phyloP scores from a whole-genome alignment of 257 asterid species.

The Fraxinus quadrangulata region DNA sequence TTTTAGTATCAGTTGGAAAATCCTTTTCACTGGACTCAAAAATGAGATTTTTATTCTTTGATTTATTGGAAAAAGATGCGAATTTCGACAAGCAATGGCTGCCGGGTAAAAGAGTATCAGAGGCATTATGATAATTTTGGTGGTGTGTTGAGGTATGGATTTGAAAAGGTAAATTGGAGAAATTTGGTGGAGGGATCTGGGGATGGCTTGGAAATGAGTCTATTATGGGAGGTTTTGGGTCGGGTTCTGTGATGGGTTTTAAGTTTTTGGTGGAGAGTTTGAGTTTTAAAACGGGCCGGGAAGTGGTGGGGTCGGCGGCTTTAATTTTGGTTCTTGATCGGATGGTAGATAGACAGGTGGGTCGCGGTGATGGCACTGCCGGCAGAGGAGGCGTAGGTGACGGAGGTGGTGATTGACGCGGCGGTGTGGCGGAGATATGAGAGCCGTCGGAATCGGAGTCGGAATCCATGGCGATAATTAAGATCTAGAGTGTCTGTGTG shows the following conservation, averaged over 20 bases:
- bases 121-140: conserved; percentile 24
- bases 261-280: conserved; percentile 47
- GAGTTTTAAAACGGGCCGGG: conserved; percentile 64
- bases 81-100: conserved; percentile 50
- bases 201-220: conserved; percentile 22
- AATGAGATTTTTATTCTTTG: conserved; percentile 41
- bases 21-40: conserved; percentile 53
- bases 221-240: conserved; percentile 3
- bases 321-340: conserved; percentile 46
- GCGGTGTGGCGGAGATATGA: conserved; percentile 84
- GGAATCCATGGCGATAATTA: conserved; percentile 53
- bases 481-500: neutral
- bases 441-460: conserved; percentile 83
- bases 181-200: conserved; percentile 23
- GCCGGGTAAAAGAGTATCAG: conserved; percentile 45
- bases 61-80: conserved; percentile 47
- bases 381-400: conserved; percentile 28
- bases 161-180: conserved; percentile 42
- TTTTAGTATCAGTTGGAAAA: conserved; percentile 25
- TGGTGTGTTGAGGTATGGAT: conserved; percentile 41
- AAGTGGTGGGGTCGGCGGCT: conserved; percentile 31
- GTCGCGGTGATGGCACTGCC: conserved; percentile 18
- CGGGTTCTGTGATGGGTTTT: conserved; percentile 26
- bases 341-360: conserved; percentile 37
- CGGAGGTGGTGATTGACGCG: conserved; percentile 38